Conservation (phyloP, 768 basidiomycete genomes). For the Pleurotus pulmonarius region DNA sequence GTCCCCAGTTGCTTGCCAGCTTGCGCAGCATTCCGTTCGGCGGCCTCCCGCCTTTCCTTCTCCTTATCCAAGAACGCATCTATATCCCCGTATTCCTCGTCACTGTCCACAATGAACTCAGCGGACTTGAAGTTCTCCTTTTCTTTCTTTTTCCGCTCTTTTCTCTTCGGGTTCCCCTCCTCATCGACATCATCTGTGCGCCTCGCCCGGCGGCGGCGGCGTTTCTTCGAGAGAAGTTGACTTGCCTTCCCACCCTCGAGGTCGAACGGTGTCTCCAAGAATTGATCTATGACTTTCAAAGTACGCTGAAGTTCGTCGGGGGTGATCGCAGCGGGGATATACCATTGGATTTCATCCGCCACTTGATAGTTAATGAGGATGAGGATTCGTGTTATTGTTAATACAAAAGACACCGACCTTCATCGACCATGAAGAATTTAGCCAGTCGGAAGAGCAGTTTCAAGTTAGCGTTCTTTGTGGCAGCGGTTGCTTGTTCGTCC, state of each 20-base stretch:
- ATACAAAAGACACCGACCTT: slow-evolving; percentile 43
- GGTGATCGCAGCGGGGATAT: slow-evolving; percentile 67
- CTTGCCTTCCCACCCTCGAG: slow-evolving; percentile 74
- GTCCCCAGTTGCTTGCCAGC: slow-evolving; percentile 39
- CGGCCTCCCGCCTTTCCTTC: slow-evolving; percentile 53
- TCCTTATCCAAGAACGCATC: slow-evolving; percentile 81
- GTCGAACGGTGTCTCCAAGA: slow-evolving; percentile 77
- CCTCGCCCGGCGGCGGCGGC: slow-evolving; percentile 46
- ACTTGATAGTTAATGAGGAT: slow-evolving; percentile 24
- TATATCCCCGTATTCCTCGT: slow-evolving; percentile 78
- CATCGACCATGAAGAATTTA: slow-evolving; percentile 62
- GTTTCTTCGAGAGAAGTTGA: slow-evolving; percentile 66
- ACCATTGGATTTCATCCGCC: slow-evolving; percentile 79
- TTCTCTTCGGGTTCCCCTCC: slow-evolving; percentile 47
- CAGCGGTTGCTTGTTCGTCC: slow-evolving; percentile 74
- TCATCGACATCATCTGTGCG: slow-evolving; percentile 40
- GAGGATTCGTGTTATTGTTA: background rate
- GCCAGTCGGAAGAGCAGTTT: slow-evolving; percentile 83
- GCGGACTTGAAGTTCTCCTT: slow-evolving; percentile 74
- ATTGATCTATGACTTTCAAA: slow-evolving; percentile 78
- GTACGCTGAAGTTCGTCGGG: slow-evolving; percentile 67
- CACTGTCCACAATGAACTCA: slow-evolving; percentile 90
- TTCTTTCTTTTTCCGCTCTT: slow-evolving; percentile 64
- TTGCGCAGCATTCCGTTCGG: slow-evolving; percentile 40
- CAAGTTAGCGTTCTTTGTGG: slow-evolving; percentile 72